Evolutionary conservation across 306 rosid genomes (phyloP).

Genomic region (Arachis hypogaea): DNA sequence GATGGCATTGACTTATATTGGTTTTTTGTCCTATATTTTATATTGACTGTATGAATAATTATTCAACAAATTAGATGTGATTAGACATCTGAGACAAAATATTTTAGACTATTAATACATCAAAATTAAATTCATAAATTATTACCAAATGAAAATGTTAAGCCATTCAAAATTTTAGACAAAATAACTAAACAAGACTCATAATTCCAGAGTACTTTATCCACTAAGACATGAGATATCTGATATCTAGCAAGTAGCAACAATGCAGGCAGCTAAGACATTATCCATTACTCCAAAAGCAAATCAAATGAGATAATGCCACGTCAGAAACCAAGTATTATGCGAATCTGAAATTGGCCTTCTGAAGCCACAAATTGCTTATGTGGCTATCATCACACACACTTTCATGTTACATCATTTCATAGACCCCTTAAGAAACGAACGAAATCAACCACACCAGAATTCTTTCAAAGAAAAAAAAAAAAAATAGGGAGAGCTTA

Average conservation of each 20-base stretch:
- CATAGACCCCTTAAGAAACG: neutral
- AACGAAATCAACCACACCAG: neutral
- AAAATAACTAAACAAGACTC: too few species aligned
- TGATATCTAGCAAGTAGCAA: neutral
- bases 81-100: too few species aligned
- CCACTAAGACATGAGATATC: neutral
- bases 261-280: constrained; percentile 43
- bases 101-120: too few species aligned
- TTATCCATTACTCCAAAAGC: constrained; percentile 53
- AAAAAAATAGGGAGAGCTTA: neutral
- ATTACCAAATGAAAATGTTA: too few species aligned
- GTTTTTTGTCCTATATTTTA: too few species aligned
- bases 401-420: constrained; percentile 24
- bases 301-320: constrained; percentile 66
- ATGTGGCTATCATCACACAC: constrained; percentile 55
- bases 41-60: too few species aligned
- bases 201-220: neutral
- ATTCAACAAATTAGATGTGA: too few species aligned
- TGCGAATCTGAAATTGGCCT: constrained; percentile 55
- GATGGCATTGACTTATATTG: too few species aligned
- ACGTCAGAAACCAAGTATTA: constrained; percentile 60
- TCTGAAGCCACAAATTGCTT: constrained; percentile 70
- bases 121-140: too few species aligned
- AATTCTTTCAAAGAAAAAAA: neutral
- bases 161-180: too few species aligned